Evolutionary conservation across 495 filamentous ascomycete genomes (phyloP), one percentile per base, ranked within the genome.

Genomic region (Aspergillus panamensis): DNA sequence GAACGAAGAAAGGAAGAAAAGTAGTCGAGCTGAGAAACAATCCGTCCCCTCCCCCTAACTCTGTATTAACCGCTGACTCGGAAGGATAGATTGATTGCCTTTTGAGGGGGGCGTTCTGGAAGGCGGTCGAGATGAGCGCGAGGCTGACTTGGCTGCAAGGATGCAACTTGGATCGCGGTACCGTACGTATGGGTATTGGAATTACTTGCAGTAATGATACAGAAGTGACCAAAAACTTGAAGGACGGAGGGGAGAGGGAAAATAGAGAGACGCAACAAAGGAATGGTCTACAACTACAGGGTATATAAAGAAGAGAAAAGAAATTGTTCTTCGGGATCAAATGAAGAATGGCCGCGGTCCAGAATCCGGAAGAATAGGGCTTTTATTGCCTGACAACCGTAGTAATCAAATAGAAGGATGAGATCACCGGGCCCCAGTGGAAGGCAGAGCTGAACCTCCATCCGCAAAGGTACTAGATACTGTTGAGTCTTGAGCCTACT

Each of bases 61-160:
- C n/a, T 39, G 48, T 43, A 32, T 32, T 42, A 50, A 58, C 13
- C 44, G 33, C 29, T 29, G 52, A n/a, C n/a, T n/a, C n/a, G n/a
- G n/a, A n/a, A 57, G 40, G 53, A 57, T 29, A 35, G 58, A 63
- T 55, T 29, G 40, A 55, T 58, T 57, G 40, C 8, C 20, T 49
- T 49, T 53, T 48, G 32, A n/a, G 32, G 59, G 61, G 53, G 35
- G 59, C 59, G 50, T 66, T 64, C 64, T 64, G 58, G 62, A 65
- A 66, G 64, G 60, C 63, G 64, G 63, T 64, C 66, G 54, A 47
- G 21, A 49, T 31, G 25, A 25, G 47, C 12, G 47, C 47, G 54
- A 60, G 62, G 62, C 62, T 64, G 62, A 64, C 25, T 47, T 33
- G 33, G 32, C 10, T 17, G 51, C 33, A 21, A 30, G 6, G 9